Percentiles rank a stretch among this genome's conserved stretches.
phyloP scores from a whole-genome alignment of 2,329 filamentous ascomycete species.

The Byssothecium circinans region DNA sequence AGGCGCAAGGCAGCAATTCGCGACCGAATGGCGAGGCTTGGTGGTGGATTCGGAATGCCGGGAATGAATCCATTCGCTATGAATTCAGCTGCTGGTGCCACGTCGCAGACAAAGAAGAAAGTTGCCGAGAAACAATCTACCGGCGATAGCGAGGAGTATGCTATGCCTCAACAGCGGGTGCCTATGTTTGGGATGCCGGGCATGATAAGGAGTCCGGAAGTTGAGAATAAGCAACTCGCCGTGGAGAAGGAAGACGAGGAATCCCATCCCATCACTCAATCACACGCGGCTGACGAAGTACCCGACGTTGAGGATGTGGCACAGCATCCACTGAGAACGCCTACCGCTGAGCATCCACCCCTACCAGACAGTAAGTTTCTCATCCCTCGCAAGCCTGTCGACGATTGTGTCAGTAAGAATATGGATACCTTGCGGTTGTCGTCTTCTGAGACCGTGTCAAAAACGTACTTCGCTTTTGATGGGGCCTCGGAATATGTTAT shows the following conservation, averaged over 20 bases:
- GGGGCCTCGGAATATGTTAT: constrained; percentile 41
- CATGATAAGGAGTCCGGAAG: constrained; percentile 59
- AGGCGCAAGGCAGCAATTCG: constrained; percentile 84
- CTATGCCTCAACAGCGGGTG: constrained; percentile 45
- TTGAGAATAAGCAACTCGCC: constrained; percentile 45
- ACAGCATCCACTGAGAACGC: constrained; percentile 46
- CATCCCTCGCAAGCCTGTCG: constrained; percentile 40
- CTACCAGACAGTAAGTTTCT: constrained; percentile 56
- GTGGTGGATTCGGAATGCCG: constrained; percentile 94
- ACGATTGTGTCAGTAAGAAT: constrained; percentile 17
- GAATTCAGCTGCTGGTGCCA: constrained; percentile 40
- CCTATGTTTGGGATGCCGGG: constrained; percentile 69
- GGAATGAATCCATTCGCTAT: constrained; percentile 70
- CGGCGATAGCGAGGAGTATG: constrained; percentile 39
- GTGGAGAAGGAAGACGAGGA: constrained; percentile 56
- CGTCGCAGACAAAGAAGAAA: constrained; percentile 55
- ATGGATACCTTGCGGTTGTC: constrained; percentile 28
- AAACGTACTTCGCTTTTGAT: constrained; percentile 37
- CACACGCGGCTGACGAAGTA: constrained; percentile 50
- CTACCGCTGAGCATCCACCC: constrained; percentile 44
- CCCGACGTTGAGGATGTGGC: constrained; percentile 59
- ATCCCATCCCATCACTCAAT: constrained; percentile 46
- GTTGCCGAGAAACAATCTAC: constrained; percentile 40
- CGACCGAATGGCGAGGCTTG: constrained; percentile 98
- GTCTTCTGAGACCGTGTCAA: constrained; percentile 34